phyloP scores from a whole-genome alignment of 2,329 filamentous ascomycete species.

The Neopestalotiopsis clavispora region DNA sequence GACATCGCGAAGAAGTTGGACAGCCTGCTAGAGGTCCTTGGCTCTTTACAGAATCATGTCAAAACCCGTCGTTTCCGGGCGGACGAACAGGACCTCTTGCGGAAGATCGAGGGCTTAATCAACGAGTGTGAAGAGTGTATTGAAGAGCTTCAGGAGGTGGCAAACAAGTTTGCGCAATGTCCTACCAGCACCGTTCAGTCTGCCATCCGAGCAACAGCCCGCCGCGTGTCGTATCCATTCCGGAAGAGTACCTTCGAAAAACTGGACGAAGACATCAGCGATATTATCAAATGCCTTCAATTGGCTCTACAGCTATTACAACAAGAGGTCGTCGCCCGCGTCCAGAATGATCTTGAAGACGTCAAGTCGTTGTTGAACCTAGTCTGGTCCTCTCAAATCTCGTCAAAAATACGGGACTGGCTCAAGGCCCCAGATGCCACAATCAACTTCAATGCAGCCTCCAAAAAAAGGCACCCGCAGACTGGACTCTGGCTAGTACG shows the following conservation, averaged over 20 bases:
- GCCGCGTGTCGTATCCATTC: slow-evolving; percentile 36
- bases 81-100: slow-evolving; percentile 10
- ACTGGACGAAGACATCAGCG: slow-evolving; percentile 41
- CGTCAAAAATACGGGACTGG: slow-evolving; percentile 34
- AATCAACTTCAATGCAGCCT: slow-evolving; percentile 37
- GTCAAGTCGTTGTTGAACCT: slow-evolving; percentile 31
- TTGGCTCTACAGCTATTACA: slow-evolving; percentile 39
- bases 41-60: slow-evolving; percentile 23
- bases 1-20: slow-evolving; percentile 32
- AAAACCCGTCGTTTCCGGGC: slow-evolving; percentile 13
- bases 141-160: slow-evolving; percentile 14
- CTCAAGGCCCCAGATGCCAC: slow-evolving; percentile 41
- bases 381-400: slow-evolving; percentile 31
- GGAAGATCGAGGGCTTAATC: slow-evolving; percentile 7
- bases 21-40: slow-evolving; percentile 30
- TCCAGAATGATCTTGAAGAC: slow-evolving; percentile 33
- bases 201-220: slow-evolving; percentile 21
- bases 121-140: slow-evolving; percentile 14
- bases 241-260: slow-evolving; percentile 42
- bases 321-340: slow-evolving; percentile 28
- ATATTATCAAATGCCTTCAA: slow-evolving; percentile 35
- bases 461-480: slow-evolving; percentile 34
- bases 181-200: slow-evolving; percentile 17
- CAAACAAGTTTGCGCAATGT: slow-evolving; percentile 26
- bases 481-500: slow-evolving; percentile 41